Conservation (phyloP, 1,284 basidiomycete genomes). For the Chiua sp. region DNA sequence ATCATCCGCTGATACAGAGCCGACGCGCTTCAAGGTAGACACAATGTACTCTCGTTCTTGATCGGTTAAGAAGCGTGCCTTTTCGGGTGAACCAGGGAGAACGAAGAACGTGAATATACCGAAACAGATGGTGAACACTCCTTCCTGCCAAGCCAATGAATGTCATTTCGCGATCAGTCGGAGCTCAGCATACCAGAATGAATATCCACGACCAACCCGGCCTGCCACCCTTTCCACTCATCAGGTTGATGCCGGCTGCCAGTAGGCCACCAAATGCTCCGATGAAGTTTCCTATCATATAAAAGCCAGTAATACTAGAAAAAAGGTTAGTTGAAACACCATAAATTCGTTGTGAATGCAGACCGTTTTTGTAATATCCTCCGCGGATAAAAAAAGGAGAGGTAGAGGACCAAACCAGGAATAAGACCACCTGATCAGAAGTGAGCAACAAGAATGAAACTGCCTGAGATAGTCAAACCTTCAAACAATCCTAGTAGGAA, state of each 20-base stretch:
- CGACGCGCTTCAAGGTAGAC: neutral
- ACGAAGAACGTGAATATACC: neutral
- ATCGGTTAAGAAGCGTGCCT: neutral
- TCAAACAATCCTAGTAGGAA: neutral
- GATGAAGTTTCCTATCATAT: neutral
- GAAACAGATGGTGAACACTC: neutral
- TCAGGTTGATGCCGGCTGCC: neutral
- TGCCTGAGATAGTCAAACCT: neutral
- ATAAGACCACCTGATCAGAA: neutral
- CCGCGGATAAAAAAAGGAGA: neutral
- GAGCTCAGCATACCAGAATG: neutral
- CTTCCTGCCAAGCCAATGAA: neutral
- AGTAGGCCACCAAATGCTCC: neutral
- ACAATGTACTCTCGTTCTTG: neutral
- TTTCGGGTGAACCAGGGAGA: neutral
- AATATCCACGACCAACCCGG: neutral
- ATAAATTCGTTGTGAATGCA: neutral
- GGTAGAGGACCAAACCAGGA: neutral
- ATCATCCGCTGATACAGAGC: neutral
- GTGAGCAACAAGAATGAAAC: neutral
- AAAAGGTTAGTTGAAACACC: neutral
- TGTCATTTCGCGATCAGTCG: neutral
- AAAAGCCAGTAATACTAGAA: neutral
- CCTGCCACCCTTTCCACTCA: neutral
- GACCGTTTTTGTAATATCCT: neutral